Evolutionary conservation across 345 rosid genomes (phyloP).

Genomic region (Acer saccharum): DNA sequence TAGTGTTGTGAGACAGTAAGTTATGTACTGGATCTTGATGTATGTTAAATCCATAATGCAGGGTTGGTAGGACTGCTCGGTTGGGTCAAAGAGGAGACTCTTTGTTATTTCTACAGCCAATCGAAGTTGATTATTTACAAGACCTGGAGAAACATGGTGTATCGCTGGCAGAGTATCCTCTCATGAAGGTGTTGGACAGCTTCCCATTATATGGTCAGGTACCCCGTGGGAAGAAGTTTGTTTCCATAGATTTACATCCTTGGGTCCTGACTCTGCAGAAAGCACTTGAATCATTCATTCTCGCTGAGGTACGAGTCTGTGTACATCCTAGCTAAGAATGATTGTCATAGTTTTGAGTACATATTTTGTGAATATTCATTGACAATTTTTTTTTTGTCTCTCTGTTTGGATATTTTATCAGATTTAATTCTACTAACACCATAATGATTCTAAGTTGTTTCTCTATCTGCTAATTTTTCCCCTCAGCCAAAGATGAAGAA

Average conservation of each 20-base stretch:
- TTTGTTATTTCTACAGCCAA: no score
- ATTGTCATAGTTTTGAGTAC: not conserved
- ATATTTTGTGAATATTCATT: not conserved
- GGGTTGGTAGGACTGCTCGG: constrained; percentile 98
- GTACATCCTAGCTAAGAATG: not conserved
- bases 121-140: no score
- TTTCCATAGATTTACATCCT: constrained; percentile 70
- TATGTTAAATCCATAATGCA: constrained; percentile 38
- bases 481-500: constrained; percentile 66
- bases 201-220: no score
- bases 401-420: no score
- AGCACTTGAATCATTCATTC: constrained; percentile 68
- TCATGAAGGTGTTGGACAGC: no score
- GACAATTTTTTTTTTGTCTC: not conserved
- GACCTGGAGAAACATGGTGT: no score
- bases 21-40: constrained; percentile 11
- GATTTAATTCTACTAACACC: not conserved
- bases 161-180: no score
- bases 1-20: not conserved
- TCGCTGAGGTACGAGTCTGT: constrained; percentile 49
- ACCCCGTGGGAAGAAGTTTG: no score
- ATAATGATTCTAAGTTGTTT: constrained; percentile 3
- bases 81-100: no score
- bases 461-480: constrained; percentile 4
- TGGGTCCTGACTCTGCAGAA: constrained; percentile 77